Evolutionary conservation across 768 basidiomycete genomes (phyloP), one percentile per base, ranked within the genome.

Genomic region (Leucosporidium creatinivorum): DNA sequence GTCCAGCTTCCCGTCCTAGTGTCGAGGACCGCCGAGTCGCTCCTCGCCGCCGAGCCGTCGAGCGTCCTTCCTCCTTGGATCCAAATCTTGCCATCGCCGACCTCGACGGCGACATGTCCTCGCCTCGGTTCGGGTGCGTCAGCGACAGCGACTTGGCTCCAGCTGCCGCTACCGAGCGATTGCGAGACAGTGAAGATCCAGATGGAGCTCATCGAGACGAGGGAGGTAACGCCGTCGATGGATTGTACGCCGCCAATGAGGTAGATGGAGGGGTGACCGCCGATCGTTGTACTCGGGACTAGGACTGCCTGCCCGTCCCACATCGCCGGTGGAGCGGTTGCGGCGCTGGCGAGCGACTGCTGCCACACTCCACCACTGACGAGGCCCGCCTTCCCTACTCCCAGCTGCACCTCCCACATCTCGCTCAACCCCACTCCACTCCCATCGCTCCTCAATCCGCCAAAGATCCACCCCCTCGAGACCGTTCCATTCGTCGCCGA

Each of bases 281-380:
- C 47, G 13, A 31, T 7, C 1, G 23, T 4, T 1, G 50, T 5
- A 23, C 25, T 33, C 13, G 69, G 63, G 4, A 71, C 58, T 23
- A 71, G 61, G 4, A 71, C 70, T 6, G 66, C 66, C 31, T 52
- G 39, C 4, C 70, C 70, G 30, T 68, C 70, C 49, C 59, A 65
- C 61, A 68, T 61, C 15, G 54, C 55, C n/a, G 63, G 63, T 7
- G 66, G 65, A 25, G 39, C 66, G 33, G 10, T 26, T 1, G 13
- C 12, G 13, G 25, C 57, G 33, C 18, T 26, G 1, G 13, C 7
- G 8, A 19, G 59, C 54, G 49, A 55, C 54, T 8, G 13, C 44
- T 55, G 28, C 60, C 57, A 59, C 9, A 48, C 12, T 12, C 15
- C 4, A 15, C 19, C 15, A 30, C 51, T n/a, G 1, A n/a, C 17